Conservation (phyloP, 1,139 yeast species). For the Taphrina confusa region DNA sequence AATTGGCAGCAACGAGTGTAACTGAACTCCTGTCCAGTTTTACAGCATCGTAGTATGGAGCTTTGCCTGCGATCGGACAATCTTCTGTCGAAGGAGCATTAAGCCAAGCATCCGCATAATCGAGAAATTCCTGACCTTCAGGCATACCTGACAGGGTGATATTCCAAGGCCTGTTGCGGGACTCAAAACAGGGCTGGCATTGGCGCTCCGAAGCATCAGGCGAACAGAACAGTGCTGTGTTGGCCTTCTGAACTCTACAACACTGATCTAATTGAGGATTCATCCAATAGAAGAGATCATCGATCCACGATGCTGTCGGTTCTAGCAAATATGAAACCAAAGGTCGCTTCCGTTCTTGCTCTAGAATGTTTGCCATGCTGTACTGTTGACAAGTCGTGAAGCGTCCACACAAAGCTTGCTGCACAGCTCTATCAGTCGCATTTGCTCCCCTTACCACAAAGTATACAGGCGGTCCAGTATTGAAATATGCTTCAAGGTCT, state of each 20-base stretch:
- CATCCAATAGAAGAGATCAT: constrained; percentile 82
- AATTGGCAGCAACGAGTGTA: constrained; percentile 60
- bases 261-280: constrained; percentile 86
- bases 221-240: constrained; percentile 56
- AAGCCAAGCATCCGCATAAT: constrained; percentile 78
- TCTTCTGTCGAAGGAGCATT: constrained; percentile 72
- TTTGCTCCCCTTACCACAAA: constrained; percentile 71
- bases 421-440: constrained; percentile 61
- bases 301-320: constrained; percentile 90
- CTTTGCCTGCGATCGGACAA: constrained; percentile 94
- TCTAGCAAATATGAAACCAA: constrained; percentile 67
- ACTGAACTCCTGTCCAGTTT: constrained; percentile 49
- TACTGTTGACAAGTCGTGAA: constrained; percentile 78
- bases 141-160: constrained; percentile 84
- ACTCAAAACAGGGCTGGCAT: constrained; percentile 69
- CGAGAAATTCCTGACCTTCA: constrained; percentile 69
- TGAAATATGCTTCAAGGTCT: constrained; percentile 69
- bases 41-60: constrained; percentile 75
- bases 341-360: constrained; percentile 75
- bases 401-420: constrained; percentile 79
- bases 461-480: constrained; percentile 90
- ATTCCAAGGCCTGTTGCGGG: constrained; percentile 63
- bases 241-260: constrained; percentile 58
- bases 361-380: constrained; percentile 79
- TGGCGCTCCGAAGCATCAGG: constrained; percentile 69